Evolutionary conservation across 371 early-diverging fungal species (phyloP).

Genomic region (Capillidium heterosporum): DNA sequence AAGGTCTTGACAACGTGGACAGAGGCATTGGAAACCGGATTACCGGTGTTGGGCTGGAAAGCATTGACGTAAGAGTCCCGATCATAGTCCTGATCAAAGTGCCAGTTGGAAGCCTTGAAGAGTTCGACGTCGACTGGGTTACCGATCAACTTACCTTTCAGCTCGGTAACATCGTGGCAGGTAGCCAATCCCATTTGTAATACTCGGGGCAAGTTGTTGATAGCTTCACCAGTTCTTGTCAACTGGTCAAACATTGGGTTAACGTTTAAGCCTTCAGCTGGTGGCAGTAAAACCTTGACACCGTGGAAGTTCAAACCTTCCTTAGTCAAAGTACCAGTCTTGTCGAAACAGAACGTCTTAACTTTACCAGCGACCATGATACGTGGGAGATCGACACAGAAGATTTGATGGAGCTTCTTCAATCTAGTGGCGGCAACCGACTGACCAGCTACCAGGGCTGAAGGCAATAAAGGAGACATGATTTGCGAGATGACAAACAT

Average conservation of each 20-base stretch:
- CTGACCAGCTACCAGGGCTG: slow-evolving; percentile 76
- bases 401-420: slow-evolving; percentile 28
- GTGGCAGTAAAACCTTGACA: not conserved
- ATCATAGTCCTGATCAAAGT: not conserved
- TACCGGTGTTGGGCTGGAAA: slow-evolving; percentile 13
- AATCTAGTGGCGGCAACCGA: slow-evolving; percentile 59
- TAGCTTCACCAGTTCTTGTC: not conserved
- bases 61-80: slow-evolving; percentile 19
- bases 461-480: slow-evolving; percentile 39
- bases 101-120: slow-evolving; percentile 51
- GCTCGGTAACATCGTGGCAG: slow-evolving; percentile 62
- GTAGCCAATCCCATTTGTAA: slow-evolving; percentile 22
- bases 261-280: slow-evolving; percentile 6
- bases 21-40: slow-evolving; percentile 1
- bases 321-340: slow-evolving; percentile 60
- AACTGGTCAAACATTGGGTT: slow-evolving; percentile 3
- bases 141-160: slow-evolving; percentile 55
- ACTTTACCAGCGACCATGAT: slow-evolving; percentile 42
- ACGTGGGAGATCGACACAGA: slow-evolving; percentile 54
- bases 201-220: not conserved
- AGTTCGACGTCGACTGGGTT: slow-evolving; percentile 89
- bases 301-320: slow-evolving; percentile 8
- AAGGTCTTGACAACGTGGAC: slow-evolving; percentile 45
- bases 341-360: slow-evolving; percentile 86
- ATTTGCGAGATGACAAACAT: slow-evolving; percentile 54